These are phyloP conservation scores for Pseudomassariella vexata DNA, from an alignment of 2,329 filamentous ascomycete species.

Conservation along the genomic window DNA sequence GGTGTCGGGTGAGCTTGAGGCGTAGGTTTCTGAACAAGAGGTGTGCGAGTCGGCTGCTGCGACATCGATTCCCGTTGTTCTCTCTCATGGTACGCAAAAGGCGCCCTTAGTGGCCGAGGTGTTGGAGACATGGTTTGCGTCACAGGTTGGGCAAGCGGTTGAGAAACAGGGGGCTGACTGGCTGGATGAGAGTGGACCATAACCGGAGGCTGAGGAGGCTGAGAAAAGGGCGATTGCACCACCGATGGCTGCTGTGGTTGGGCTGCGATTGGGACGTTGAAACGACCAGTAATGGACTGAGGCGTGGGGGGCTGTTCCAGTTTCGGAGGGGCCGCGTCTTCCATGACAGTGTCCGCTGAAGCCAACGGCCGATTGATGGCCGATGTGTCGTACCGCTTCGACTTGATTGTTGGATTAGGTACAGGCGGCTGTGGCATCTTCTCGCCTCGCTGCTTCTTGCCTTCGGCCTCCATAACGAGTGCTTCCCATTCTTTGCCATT, in stretches of 20 bases:
- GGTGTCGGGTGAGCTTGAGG: slow-evolving; percentile 19
- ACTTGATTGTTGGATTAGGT: slow-evolving; percentile 45
- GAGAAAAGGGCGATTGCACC: slow-evolving; percentile 21
- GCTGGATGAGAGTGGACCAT: slow-evolving; percentile 16
- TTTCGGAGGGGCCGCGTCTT: slow-evolving; percentile 38
- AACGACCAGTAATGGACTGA: slow-evolving; percentile 34
- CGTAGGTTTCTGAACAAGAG: slow-evolving; percentile 21
- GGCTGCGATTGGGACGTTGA: slow-evolving; percentile 39
- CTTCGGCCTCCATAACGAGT: slow-evolving; percentile 55
- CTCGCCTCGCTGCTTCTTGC: slow-evolving; percentile 49
- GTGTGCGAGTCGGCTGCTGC: slow-evolving; percentile 24
- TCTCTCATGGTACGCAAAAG: slow-evolving; percentile 41
- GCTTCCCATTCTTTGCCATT: slow-evolving; percentile 54
- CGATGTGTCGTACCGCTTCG: slow-evolving; percentile 43
- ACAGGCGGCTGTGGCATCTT: slow-evolving; percentile 53
- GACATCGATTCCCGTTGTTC: slow-evolving; percentile 20
- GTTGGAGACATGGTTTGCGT: slow-evolving; percentile 42
- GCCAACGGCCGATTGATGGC: slow-evolving; percentile 40
- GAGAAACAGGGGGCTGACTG: slow-evolving; percentile 19
- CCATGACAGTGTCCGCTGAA: slow-evolving; percentile 41
- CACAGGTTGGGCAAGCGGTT: slow-evolving; percentile 29
- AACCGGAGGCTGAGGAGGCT: slow-evolving; percentile 19
- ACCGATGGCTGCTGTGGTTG: slow-evolving; percentile 27
- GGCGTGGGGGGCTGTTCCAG: slow-evolving; percentile 32
- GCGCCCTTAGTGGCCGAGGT: slow-evolving; percentile 36